Evolutionary conservation across 73 alveolate genomes (phyloP), one percentile per base, ranked within the genome.

Genomic region (Halteria grandinella): DNA sequence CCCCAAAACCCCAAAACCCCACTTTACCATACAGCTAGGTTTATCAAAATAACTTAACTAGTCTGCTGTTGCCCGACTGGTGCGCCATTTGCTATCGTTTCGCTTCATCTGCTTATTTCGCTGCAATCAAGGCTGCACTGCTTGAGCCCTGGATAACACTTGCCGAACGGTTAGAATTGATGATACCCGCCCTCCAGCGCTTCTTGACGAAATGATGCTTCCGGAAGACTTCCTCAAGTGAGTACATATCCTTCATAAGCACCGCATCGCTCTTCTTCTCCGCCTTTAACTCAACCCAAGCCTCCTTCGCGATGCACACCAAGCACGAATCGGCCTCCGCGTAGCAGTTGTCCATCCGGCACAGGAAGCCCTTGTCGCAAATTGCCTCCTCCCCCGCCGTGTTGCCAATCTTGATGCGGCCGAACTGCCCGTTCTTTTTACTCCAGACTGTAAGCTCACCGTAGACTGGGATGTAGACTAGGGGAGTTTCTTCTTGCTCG

Each of bases 341-440:
- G 47, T 44, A 45, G 36, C 80, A 66, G 32, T 66, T 66, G 15
- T 66, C 80, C 17, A 66, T 12, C 31, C 80, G 43, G 25, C 80
- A 66, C 1, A 66, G 20, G 47, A n/a, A 66, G 47, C 47, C 47
- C 32, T 41, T 44, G 55, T 73, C 86, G 12, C 50, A 6, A 1
- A 73, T 15, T 11, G 69, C 33, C 43, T 73, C 86, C 25, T 73
- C 86, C 1, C 86, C 86, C 1, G 49, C 76, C 3, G 86, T 55
- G 14, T 24, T 37, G 3, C 86, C 86, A 36, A 63, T 27, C 10
- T 47, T 34, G 14, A 39, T n/a, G 53, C 24, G n/a, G 17, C 86
- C 86, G 3, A 73, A 33, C 5, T 51, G 2, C 11, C 86, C 86
- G 25, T 73, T 73, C 52, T 73, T 73, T 39, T 39, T 73, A 52